Evolutionary conservation across 257 asterid species (phyloP).

Genomic region (Solanum gracilifrons): DNA sequence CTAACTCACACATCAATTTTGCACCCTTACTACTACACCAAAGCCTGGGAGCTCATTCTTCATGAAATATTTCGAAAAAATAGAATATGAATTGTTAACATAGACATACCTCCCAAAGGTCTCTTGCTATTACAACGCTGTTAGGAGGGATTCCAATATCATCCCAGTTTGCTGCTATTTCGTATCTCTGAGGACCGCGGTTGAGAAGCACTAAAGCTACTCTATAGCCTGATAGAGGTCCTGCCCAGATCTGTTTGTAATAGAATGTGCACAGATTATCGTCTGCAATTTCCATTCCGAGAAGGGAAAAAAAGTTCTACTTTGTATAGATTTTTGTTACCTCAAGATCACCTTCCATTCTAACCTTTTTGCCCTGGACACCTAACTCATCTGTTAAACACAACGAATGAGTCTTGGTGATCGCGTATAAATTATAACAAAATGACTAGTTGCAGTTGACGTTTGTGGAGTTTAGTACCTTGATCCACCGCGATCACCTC

Average conservation of each 20-base stretch:
- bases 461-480: slow-evolving; percentile 23
- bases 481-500: slow-evolving; percentile 79
- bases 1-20: neutral
- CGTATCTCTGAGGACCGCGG: slow-evolving; percentile 25
- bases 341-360: slow-evolving; percentile 80
- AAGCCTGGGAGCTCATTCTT: neutral
- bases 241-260: slow-evolving; percentile 70
- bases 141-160: slow-evolving; percentile 56
- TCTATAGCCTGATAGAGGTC: slow-evolving; percentile 60
- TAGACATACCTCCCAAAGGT: slow-evolving; percentile 64
- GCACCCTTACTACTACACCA: neutral
- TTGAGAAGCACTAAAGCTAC: slow-evolving; percentile 63
- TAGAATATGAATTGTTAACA: neutral
- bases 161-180: slow-evolving; percentile 69
- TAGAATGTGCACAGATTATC: neutral
- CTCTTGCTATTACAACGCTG: slow-evolving; percentile 46
- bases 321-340: slow-evolving; percentile 13
- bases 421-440: neutral
- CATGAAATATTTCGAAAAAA: neutral
- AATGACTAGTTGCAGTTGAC: neutral
- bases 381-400: slow-evolving; percentile 54
- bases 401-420: neutral
- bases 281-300: neutral
- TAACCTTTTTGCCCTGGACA: slow-evolving; percentile 71
- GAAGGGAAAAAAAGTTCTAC: neutral